Evolutionary conservation across 2,329 filamentous ascomycete species (phyloP).

Genomic region (Lecanosticta acicola): DNA sequence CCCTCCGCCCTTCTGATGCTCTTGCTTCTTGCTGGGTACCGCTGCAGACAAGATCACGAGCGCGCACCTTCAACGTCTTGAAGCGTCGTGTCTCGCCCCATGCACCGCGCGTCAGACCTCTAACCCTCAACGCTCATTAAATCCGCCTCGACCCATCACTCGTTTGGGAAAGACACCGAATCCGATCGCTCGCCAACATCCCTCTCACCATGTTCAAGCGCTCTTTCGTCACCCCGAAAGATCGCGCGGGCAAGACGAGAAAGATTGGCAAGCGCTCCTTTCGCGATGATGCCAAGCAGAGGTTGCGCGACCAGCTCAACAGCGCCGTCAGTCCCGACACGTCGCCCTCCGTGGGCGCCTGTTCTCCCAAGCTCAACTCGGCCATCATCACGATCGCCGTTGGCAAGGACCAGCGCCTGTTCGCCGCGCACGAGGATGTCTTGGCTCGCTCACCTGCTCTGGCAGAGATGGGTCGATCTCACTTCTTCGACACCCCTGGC

Average conservation of each 20-base stretch:
- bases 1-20: constrained; percentile 5
- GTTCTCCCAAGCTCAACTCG: constrained; percentile 50
- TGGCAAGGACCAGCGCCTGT: constrained; percentile 77
- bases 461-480: constrained; percentile 52
- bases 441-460: constrained; percentile 83
- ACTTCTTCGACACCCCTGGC: constrained; percentile 60
- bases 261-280: constrained; percentile 70
- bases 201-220: constrained; percentile 77
- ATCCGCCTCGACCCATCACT: constrained; percentile 47
- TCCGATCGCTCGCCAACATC: constrained; percentile 2
- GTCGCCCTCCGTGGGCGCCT: constrained; percentile 31
- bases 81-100: constrained; percentile 33
- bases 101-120: constrained; percentile 50
- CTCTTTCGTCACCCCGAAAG: constrained; percentile 73
- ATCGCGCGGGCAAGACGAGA: constrained; percentile 82
- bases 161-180: constrained; percentile 32
- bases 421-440: constrained; percentile 92
- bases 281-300: constrained; percentile 76
- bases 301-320: constrained; percentile 78
- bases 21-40: constrained; percentile 24
- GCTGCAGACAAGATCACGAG: constrained; percentile 29
- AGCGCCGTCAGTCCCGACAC: constrained; percentile 41
- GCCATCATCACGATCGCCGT: constrained; percentile 85
- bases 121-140: constrained; percentile 39
- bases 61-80: constrained; percentile 19